Evolutionary conservation across 306 rosid genomes (phyloP).

Genomic region (Delonix regia): DNA sequence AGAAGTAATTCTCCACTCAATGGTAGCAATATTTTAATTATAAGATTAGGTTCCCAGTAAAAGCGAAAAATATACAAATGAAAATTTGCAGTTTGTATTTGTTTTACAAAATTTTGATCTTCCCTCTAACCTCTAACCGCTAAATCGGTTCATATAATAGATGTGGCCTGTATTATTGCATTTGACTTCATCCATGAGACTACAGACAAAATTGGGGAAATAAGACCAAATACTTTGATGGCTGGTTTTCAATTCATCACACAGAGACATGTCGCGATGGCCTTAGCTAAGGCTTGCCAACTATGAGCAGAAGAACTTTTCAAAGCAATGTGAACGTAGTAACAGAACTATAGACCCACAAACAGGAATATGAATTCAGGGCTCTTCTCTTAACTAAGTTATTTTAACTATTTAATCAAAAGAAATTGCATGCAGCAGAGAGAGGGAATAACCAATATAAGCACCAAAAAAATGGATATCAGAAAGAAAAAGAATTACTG

Average conservation of each 20-base stretch:
- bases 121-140: neutral
- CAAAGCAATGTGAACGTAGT: neutral
- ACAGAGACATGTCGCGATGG: neutral
- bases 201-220: neutral
- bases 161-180: too few species aligned
- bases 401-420: neutral
- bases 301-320: neutral
- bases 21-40: neutral
- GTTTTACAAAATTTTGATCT: neutral
- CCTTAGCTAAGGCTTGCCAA: neutral
- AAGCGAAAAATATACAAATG: neutral
- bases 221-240: neutral
- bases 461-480: neutral
- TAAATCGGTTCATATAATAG: too few species aligned
- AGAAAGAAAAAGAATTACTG: constrained; percentile 5
- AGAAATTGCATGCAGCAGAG: neutral
- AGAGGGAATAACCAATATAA: neutral
- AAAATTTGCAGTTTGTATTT: neutral
- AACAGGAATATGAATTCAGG: neutral
- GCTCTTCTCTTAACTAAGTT: neutral
- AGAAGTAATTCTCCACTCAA: neutral
- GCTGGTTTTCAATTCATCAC: neutral
- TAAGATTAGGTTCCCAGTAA: neutral
- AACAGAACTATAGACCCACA: neutral
- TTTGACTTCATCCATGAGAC: neutral